Evolutionary conservation across 306 rosid species (phyloP), one percentile per base, ranked within the genome.

Genomic region (Acacia acuminata): DNA sequence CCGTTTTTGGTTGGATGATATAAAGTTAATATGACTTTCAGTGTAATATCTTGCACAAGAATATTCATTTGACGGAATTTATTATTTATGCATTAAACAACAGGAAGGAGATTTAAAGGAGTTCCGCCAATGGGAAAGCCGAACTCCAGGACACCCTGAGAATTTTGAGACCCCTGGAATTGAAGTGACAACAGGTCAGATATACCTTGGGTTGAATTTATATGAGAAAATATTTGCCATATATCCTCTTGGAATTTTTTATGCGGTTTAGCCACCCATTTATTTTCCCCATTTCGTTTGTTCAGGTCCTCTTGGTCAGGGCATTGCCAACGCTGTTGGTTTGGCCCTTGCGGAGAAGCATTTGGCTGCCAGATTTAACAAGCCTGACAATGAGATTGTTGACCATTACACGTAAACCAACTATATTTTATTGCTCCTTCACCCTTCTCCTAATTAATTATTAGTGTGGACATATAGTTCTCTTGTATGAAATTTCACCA

Each of bases 301-400:
- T 85, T 17, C 83, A 96, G 99, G 99, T 89, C 99, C 99, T 75
- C 92, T 96, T 79, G 99, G 99, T 60, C 99, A 96, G 89, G 99
- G 99, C 0, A 90, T 96, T 88, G 98, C 94, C 44, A 96, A 96
- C 89, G 99, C 92, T 42, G 98, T 96, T 83, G 99, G 99, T 87
- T 85, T 96, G 90, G 99, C 99, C 50, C 94, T 96, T 44, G 97
- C 99, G 4, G 99, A 96, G 94, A 96, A 87, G 88, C 99, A 96
- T 86, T 91, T 96, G 87, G 98, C 98, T 74, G 99, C 98, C 3
- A 92, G 99, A 63, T 96, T 30, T 89, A 96, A 96, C 92, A 94
- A 96, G 81, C 98, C 98, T 1, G 97, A 86, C 85, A 92, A 81
- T 55, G 97, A 94, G 88, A 91, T 96, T 64, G 88, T 96, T 3